Base-by-base conservation (phyloP, 768 basidiomycete genomes). In the Kwoniella mangroviensis region DNA sequence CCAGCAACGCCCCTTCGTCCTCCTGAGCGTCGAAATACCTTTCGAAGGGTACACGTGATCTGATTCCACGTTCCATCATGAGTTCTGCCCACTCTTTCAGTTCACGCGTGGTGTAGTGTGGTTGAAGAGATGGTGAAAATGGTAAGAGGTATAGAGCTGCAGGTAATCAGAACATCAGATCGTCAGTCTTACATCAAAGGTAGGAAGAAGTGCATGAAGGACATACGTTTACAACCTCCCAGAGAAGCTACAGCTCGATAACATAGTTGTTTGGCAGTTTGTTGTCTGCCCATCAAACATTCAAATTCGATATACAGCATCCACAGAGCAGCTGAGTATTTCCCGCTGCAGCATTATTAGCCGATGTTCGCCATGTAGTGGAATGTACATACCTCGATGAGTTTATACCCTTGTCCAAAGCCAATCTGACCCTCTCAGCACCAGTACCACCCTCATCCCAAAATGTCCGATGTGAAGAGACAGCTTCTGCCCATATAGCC, bases 271-370 rank as follows among this genome's bases (percentile, higher is more conserved):
- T 85, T 85, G 2, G 82, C 84, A 1, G 73, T 68, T 3, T 68
- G 45, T 1, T 63, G 43, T 21, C 78, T 73, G 5, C 77, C 76
- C 69, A 82, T 81, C 4, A 77, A 66, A 22, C 76, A 61, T 69
- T 84, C 84, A 58, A 84, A 84, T 15, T 85, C 84, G 75, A 85
- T 84, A 61, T 83, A 84, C 7, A 84, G 72, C 34, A 70, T 74
- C 84, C 84, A 85, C 0, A 85, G 45, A 0, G 79, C 70, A 2
- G 82, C 67, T 0, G 77, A 84, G 1, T 77, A 72, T 40, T 71
- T 71, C 0, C 82, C 83, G 1, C 83, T 84, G 58, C 15, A 1
- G 10, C 12, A 6, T 21, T 9, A 21, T 59, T 17, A 24, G 52
- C 67, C 41, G 69, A 58, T 51, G 22, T 3, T 15, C 56, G 19